Percentiles rank a stretch among this genome's conserved stretches.
phyloP scores from a whole-genome alignment of 345 rosid genomes.

The Syzygium oleosum region DNA sequence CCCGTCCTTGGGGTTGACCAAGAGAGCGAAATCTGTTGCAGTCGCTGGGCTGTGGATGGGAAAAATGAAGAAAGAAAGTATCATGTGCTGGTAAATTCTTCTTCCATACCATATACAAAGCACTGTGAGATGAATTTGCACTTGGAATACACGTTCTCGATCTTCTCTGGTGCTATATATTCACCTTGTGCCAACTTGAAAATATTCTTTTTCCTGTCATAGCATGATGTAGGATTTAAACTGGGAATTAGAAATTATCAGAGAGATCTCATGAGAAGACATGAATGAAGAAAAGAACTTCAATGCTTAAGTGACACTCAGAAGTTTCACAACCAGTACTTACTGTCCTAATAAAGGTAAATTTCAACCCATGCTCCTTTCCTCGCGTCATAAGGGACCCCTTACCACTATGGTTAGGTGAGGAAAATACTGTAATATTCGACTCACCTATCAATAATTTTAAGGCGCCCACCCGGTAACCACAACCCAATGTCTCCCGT shows the following conservation, averaged over 20 bases:
- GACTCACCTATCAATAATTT: slow-evolving; percentile 31
- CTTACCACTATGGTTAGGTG: not conserved
- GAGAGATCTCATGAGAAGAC: not conserved
- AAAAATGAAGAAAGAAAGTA: not conserved
- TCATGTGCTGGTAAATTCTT: not conserved
- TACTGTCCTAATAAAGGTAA: not conserved
- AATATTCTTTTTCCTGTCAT: slow-evolving; percentile 28
- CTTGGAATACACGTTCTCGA: slow-evolving; percentile 31
- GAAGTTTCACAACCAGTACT: not conserved
- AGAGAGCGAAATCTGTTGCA: not conserved
- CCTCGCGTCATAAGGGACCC: not conserved
- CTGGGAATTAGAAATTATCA: not conserved
- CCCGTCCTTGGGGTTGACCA: not conserved
- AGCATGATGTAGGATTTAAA: not conserved
- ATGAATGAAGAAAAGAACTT: not conserved
- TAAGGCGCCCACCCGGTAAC: slow-evolving; percentile 43
- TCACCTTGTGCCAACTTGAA: slow-evolving; percentile 49
- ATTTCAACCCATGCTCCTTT: not conserved
- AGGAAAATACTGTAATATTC: not conserved
- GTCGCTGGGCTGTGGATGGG: not conserved
- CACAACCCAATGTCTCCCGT: slow-evolving; percentile 40
- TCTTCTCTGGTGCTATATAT: slow-evolving; percentile 38
- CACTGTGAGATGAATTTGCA: slow-evolving; percentile 35
- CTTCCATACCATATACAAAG: slow-evolving; percentile 24
- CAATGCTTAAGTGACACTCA: not conserved